A percentile compares a stretch with the other conserved stretches of the same genome.
Evolutionary conservation across 495 filamentous ascomycete genomes (phyloP).

Genomic region (Cetradonia linearis): DNA sequence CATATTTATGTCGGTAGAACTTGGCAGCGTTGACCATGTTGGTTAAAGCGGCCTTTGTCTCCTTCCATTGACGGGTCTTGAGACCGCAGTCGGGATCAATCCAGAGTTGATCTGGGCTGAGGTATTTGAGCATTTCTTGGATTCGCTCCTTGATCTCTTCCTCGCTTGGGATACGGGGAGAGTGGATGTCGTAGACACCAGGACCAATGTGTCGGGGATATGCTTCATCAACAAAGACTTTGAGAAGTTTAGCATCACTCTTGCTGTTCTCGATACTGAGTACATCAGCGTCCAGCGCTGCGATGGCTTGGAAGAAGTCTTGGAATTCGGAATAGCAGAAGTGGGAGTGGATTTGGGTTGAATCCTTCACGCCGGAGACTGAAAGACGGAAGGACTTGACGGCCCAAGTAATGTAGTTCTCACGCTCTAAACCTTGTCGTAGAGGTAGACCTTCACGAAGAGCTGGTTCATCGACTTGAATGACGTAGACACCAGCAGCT

Average conservation of each 20-base stretch:
- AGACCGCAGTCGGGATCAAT: constrained; percentile 98
- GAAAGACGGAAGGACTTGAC: constrained; percentile 94
- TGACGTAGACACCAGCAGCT: constrained; percentile 88
- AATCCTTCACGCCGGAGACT: constrained; percentile 79
- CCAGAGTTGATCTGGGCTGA: constrained; percentile 94
- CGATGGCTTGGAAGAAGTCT: constrained; percentile 99
- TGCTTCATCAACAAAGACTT: constrained; percentile 93
- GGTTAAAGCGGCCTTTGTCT: constrained; percentile 84
- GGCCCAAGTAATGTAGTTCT: constrained; percentile 91
- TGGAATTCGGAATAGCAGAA: constrained; percentile 99
- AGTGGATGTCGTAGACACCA: constrained; percentile 99
- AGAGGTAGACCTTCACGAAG: constrained; percentile 98
- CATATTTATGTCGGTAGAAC: constrained; percentile 83
- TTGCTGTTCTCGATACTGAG: constrained; percentile 99
- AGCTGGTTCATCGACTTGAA: constrained; percentile 98
- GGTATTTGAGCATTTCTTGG: constrained; percentile 91
- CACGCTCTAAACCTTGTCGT: constrained; percentile 79
- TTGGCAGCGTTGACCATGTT: constrained; percentile 97
- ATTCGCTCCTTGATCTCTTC: constrained; percentile 96
- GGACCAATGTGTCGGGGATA: constrained; percentile 97
- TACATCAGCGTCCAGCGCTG: constrained; percentile 94
- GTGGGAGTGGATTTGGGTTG: constrained; percentile 98
- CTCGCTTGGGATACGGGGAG: constrained; percentile 86
- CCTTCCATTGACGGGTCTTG: constrained; percentile 93
- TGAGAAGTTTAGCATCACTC: constrained; percentile 96